Evolutionary conservation across 768 basidiomycete species (phyloP).

Genomic region (Leucocoprinus birnbaumii): DNA sequence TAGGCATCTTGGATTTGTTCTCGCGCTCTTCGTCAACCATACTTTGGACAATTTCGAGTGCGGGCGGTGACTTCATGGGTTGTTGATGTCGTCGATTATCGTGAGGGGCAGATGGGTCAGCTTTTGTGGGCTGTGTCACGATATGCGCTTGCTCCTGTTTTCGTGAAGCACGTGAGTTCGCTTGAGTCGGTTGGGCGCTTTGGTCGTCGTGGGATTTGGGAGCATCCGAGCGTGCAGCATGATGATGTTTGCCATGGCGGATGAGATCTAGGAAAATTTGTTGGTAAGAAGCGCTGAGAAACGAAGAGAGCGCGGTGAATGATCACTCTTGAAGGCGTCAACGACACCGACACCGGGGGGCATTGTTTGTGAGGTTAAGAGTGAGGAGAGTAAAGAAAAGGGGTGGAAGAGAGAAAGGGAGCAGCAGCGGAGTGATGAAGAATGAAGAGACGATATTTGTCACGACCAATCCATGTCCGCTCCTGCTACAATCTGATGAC

Average conservation of each 20-base stretch:
- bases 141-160: constrained; percentile 29
- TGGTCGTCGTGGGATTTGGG: constrained; percentile 15
- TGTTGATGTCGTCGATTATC: constrained; percentile 21
- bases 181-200: constrained; percentile 15
- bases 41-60: constrained; percentile 52
- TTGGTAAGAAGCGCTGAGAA: constrained; percentile 16
- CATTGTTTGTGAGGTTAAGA: constrained; percentile 33
- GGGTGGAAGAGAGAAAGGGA: neutral
- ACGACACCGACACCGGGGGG: constrained; percentile 63
- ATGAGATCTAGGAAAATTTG: constrained; percentile 59
- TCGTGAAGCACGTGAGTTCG: constrained; percentile 24
- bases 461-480: constrained; percentile 4
- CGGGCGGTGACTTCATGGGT: constrained; percentile 23
- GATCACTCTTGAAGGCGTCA: constrained; percentile 86
- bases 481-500: constrained; percentile 1
- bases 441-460: neutral
- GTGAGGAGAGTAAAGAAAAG: neutral
- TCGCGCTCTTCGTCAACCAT: constrained; percentile 77
- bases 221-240: constrained; percentile 20
- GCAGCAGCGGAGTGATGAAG: neutral
- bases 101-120: constrained; percentile 19
- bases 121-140: constrained; percentile 20
- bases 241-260: constrained; percentile 74
- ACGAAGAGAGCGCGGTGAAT: constrained; percentile 15
- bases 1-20: constrained; percentile 76